Evolutionary conservation across 1,139 yeast genomes (phyloP), one percentile per base, ranked within the genome.

Genomic region (Blastobotrys apis): DNA sequence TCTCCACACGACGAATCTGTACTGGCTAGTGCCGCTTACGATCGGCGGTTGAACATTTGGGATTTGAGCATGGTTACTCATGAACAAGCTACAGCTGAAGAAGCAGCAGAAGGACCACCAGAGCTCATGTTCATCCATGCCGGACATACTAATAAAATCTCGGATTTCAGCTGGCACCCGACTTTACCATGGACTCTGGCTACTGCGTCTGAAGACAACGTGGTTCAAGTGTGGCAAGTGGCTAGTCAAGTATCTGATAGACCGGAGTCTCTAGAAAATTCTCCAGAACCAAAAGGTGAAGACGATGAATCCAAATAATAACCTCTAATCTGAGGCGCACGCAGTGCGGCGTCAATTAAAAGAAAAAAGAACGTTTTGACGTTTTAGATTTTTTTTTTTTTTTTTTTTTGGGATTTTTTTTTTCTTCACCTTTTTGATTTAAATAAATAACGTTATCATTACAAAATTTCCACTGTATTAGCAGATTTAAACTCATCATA

Each of bases 101-200:
- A 59, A 15, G 73, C 67, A 51, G 60, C 57, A 44, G 67, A 71
- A 40, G 74, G 72, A 1, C 65, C 68, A 1, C 72, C 74, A 2
- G 76, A 72, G 45, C 64, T 81, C 36, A 48, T 62, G 31, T 65
- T 64, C 47, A 56, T 58, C 57, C 97, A 94, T 63, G 86, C 84
- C 10, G 98, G 98, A 0, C 99, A 92, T 62, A 78, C 92, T 75
- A 71, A 84, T 45, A 90, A 94, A 19, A 85, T 92, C 13, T 81
- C 84, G 56, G 97, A 90, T 59, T 70, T 90, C 37, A 77, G 81
- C 38, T 92, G 98, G 98, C 85, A 88, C 48, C 77, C 80, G 1
- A 80, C 79, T 52, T 83, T 83, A 51, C 80, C 82, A 9, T 81
- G 90, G 84, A 73, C 86, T 66, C 56, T 90, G 37, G 84, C 92